Conservation (phyloP, 2,329 filamentous ascomycete species). For the Xylariaceae sp. region DNA sequence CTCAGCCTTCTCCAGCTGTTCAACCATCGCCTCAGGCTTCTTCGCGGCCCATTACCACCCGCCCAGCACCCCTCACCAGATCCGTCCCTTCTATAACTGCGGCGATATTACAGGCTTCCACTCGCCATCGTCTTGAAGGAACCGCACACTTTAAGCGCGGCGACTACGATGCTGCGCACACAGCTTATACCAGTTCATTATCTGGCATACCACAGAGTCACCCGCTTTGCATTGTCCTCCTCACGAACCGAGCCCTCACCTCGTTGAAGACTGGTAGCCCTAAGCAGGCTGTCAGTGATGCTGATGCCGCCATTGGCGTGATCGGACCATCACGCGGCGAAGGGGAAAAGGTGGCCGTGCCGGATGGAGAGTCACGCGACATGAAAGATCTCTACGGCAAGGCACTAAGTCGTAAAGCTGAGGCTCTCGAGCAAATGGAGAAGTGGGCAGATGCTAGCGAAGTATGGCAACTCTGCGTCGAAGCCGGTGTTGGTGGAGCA, state of each 20-base stretch:
- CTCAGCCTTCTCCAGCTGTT: constrained; percentile 34
- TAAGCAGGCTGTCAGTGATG: constrained; percentile 79
- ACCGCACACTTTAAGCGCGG: constrained; percentile 90
- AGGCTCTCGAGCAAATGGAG: constrained; percentile 93
- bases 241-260: constrained; percentile 88
- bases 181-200: constrained; percentile 75
- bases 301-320: constrained; percentile 72
- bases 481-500: constrained; percentile 79
- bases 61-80: constrained; percentile 45
- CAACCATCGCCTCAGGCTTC: constrained; percentile 37
- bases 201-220: constrained; percentile 70
- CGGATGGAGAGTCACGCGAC: constrained; percentile 64
- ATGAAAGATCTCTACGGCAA: constrained; percentile 95
- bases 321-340: constrained; percentile 79
- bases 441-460: constrained; percentile 80
- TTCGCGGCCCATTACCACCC: constrained; percentile 41
- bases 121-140: constrained; percentile 73
- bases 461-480: constrained; percentile 79
- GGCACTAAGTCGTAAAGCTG: constrained; percentile 88
- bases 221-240: constrained; percentile 80
- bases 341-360: constrained; percentile 72
- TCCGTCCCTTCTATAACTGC: constrained; percentile 64
- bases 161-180: constrained; percentile 83
- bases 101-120: constrained; percentile 68
- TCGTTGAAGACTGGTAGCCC: constrained; percentile 88